Evolutionary conservation across 805 yeast species (phyloP).

Genomic region (Lipomyces sp.): DNA sequence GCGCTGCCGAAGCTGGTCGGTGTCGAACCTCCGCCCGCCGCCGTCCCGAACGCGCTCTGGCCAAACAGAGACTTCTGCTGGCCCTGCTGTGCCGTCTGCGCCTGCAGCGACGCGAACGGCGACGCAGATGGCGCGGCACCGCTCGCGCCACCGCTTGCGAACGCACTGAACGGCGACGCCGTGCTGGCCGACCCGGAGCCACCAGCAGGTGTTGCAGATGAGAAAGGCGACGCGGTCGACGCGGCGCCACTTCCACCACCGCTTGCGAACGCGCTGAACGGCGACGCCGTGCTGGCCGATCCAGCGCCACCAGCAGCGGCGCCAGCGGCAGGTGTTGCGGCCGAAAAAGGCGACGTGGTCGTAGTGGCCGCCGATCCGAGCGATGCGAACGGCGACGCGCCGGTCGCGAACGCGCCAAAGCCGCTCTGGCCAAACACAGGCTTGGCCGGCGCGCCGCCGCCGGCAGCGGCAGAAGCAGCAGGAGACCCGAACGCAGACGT

Average conservation of each 20-base stretch:
- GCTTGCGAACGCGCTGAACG: conserved; percentile 5
- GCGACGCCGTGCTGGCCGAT: neutral
- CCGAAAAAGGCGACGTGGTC: neutral
- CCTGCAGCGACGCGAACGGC: neutral
- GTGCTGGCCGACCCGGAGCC: neutral
- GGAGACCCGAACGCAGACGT: neutral
- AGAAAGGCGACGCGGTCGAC: conserved; percentile 1
- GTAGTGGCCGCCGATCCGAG: too few relatives aligned
- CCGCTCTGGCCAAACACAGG: conserved; percentile 1
- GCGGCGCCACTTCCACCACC: neutral
- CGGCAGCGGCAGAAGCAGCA: neutral
- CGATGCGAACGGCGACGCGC: too few relatives aligned
- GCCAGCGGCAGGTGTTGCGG: too few relatives aligned
- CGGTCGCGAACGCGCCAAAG: conserved; percentile 1
- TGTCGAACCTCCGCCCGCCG: too few relatives aligned
- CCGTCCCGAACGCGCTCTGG: neutral
- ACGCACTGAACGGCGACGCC: conserved; percentile 3
- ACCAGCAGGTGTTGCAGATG: too few relatives aligned
- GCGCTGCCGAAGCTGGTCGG: too few relatives aligned
- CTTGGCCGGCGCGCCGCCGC: neutral
- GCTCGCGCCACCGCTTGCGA: neutral
- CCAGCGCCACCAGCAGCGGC: neutral
- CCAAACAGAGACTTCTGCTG: neutral
- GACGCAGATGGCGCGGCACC: neutral
- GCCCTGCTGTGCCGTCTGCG: neutral